Evolutionary conservation across 257 asterid genomes (phyloP), one percentile per base, ranked within the genome.

Genomic region (Solanum habrochaites): DNA sequence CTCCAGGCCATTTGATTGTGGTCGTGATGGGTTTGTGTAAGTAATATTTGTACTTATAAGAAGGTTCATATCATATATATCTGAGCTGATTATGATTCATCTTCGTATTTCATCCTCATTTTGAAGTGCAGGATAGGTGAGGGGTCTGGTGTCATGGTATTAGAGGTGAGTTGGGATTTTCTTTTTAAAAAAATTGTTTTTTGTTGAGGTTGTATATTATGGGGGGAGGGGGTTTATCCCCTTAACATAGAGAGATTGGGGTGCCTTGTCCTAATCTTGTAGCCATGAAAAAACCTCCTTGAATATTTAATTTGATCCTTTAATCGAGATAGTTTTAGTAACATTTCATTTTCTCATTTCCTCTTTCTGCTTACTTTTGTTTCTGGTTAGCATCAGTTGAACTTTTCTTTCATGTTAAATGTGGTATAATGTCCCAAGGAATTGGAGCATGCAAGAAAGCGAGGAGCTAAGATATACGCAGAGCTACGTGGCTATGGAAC

Each of bases 11-110:
- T 97, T 97, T 85, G 99, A 97, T 85, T 90, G 95, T 90, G 97
- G 89, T 16, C 98, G 99, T 73, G 98, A 97, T 93, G 99, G 99
- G 45, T 97, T 97, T 91, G 98, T 97, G 99, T 94, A 88, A 94
- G 98, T 92, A 83, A 84, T 52, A 70, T 37, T 70, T 75, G 42
- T 83, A 69, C 29, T 69, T 69, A 31, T 15, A 15, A 47, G 27
- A 82, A 58, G 70, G 75, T 66, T 67, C 89, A 18, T 72, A 56
- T 40, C 62, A 85, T 60, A 32, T 88, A 37, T 86, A 49, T 83
- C 78, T 87, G 56, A 56, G 47, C 35, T 88, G 45, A 66, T 64
- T 83, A 85, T 80, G 64, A 72, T 49, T 75, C 83, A 37, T 75
- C 35, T 39, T 15, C 58, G 21, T 81, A 86, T 25, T 80, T 86